Conservation (phyloP, 495 filamentous ascomycete genomes). For the Lasiosphaeria ovina region DNA sequence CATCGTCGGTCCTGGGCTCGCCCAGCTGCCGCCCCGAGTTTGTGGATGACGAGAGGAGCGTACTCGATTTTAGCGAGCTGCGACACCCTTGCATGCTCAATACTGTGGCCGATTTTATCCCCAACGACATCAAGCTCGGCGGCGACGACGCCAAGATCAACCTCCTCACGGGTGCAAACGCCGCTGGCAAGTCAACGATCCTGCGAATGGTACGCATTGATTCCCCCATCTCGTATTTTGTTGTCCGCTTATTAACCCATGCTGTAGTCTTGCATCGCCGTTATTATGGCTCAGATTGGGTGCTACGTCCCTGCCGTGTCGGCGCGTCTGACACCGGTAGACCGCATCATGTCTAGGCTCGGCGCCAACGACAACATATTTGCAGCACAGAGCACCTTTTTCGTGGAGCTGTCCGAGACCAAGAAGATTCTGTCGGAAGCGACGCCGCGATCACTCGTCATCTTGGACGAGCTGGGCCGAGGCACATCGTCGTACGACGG, state of each 20-base stretch:
- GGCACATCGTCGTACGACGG: conserved; percentile 94
- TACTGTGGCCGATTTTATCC: conserved; percentile 91
- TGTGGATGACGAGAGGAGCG: conserved; percentile 76
- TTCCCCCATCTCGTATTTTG: conserved; percentile 9
- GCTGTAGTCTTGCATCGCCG: conserved; percentile 72
- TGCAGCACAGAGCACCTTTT: conserved; percentile 96
- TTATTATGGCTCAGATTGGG: conserved; percentile 98
- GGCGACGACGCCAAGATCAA: conserved; percentile 79
- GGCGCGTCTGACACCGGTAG: conserved; percentile 84
- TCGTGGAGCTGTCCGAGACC: conserved; percentile 95
- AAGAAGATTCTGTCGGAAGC: conserved; percentile 98
- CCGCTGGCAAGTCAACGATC: conserved; percentile 97
- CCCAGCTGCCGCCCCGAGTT: conserved; percentile 88
- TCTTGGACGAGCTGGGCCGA: conserved; percentile 94
- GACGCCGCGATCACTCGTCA: conserved; percentile 90
- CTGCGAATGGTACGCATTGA: conserved; percentile 76
- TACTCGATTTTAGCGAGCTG: conserved; percentile 87
- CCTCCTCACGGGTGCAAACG: conserved; percentile 93
- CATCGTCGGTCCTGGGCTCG: conserved; percentile 76
- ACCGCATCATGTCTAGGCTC: conserved; percentile 98
- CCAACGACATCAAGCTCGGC: conserved; percentile 88
- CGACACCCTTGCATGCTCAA: conserved; percentile 92
- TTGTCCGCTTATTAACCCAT: conserved; percentile 20
- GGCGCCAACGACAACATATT: conserved; percentile 99
- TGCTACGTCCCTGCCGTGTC: conserved; percentile 85